These are phyloP conservation scores for Tritrichomonas musculus DNA, from an alignment of 208 protist genomes.

Conservation along the genomic window DNA sequence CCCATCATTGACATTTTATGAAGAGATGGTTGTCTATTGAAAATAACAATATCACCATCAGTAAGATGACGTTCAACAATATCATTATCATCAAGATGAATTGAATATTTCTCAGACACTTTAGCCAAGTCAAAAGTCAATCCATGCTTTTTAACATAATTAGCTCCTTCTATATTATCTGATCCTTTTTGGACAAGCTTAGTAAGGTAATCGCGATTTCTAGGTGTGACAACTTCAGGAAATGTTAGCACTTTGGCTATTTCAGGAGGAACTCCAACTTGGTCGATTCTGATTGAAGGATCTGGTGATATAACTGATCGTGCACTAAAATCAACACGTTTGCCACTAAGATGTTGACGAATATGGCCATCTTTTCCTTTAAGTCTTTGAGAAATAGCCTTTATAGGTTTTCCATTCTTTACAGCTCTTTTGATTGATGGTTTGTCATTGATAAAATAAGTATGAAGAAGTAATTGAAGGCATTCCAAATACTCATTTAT, in stretches of 20 bases:
- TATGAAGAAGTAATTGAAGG: constrained; percentile 92
- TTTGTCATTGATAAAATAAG: constrained; percentile 91
- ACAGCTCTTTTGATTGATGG: constrained; percentile 70
- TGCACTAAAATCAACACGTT: constrained; percentile 97
- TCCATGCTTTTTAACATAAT: constrained; percentile 62
- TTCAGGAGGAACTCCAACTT: constrained; percentile 92
- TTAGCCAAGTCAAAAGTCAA: constrained; percentile 73
- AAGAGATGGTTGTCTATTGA: constrained; percentile 99
- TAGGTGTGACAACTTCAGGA: constrained; percentile 92
- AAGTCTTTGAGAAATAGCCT: constrained; percentile 93
- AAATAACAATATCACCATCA: constrained; percentile 95
- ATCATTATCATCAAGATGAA: constrained; percentile 70
- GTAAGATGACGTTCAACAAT: constrained; percentile 93
- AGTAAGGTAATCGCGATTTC: constrained; percentile 82
- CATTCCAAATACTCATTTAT: constrained; percentile 69
- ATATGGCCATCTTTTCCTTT: constrained; percentile 97
- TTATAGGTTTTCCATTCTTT: constrained; percentile 77
- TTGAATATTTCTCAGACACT: constrained; percentile 62
- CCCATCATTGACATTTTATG: constrained; percentile 99
- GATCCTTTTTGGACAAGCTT: constrained; percentile 81
- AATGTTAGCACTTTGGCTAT: constrained; percentile 95
- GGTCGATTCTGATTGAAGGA: constrained; percentile 83
- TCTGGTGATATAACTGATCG: constrained; percentile 98
- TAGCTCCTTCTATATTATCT: constrained; percentile 82
- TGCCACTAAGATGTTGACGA: constrained; percentile 97